Evolutionary conservation across 192 early-diverging fungal genomes (phyloP).

Genomic region (Coemansia sp.): DNA sequence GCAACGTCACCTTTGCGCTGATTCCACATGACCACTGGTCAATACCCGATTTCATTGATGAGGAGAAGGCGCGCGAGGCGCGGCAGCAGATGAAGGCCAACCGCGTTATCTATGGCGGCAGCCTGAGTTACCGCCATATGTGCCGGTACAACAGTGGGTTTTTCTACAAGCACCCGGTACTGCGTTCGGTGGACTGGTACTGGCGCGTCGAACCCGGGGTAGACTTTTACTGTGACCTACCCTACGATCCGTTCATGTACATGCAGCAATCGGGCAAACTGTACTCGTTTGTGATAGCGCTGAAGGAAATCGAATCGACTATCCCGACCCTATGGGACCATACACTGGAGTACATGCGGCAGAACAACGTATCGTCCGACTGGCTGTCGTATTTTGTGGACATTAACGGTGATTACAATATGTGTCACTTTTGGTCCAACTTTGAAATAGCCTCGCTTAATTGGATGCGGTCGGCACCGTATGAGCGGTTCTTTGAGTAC

Average conservation of each 20-base stretch:
- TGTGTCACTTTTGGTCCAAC: conserved; percentile 81
- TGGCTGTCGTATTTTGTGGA: conserved; percentile 44
- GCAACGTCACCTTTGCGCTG: conserved; percentile 57
- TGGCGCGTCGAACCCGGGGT: conserved; percentile 90
- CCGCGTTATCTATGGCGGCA: conserved; percentile 70
- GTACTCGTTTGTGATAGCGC: conserved; percentile 66
- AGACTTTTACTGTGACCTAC: conserved; percentile 76
- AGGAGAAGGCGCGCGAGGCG: conserved; percentile 14
- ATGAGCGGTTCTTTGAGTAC: conserved; percentile 63
- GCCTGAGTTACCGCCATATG: conserved; percentile 85
- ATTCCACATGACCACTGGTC: conserved; percentile 58
- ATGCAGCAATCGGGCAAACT: conserved; percentile 73
- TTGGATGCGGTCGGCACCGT: conserved; percentile 59
- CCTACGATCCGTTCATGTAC: conserved; percentile 80
- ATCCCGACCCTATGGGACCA: conserved; percentile 59
- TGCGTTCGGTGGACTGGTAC: conserved; percentile 75
- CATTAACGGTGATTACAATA: conserved; percentile 56
- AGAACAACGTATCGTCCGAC: conserved; percentile 29
- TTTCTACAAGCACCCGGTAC: conserved; percentile 67
- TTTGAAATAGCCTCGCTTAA: conserved; percentile 75
- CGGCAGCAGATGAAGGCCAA: conserved; percentile 62
- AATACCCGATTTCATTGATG: conserved; percentile 54
- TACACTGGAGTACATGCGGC: conserved; percentile 43
- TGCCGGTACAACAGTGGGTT: conserved; percentile 66
- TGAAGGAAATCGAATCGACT: conserved; percentile 56